phyloP scores from a whole-genome alignment of 805 yeast genomes.

The Wickerhamiella brachini region DNA sequence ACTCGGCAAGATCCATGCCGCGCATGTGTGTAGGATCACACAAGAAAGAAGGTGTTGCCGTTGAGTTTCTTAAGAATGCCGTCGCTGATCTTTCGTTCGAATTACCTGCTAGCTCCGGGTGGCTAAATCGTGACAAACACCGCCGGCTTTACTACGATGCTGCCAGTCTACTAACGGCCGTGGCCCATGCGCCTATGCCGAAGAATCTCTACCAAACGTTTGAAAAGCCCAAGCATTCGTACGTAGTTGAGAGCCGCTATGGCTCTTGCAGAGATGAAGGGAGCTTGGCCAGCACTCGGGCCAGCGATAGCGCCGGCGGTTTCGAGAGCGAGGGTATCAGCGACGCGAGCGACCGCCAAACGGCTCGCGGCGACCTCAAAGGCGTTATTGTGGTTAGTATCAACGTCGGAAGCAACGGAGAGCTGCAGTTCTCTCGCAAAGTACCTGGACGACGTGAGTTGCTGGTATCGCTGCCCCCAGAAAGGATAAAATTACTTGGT shows the following conservation, averaged over 20 bases:
- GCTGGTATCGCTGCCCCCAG: not conserved
- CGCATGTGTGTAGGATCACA: not conserved
- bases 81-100: not conserved
- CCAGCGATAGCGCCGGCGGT: too few relatives aligned
- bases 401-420: not conserved
- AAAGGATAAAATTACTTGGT: not conserved
- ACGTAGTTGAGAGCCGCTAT: not conserved
- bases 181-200: not conserved
- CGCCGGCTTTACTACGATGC: not conserved
- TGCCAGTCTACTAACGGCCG: not conserved
- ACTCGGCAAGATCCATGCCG: not conserved
- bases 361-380: not conserved
- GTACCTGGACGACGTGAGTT: not conserved
- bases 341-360: too few relatives aligned
- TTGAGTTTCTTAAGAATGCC: not conserved
- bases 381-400: not conserved
- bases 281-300: too few relatives aligned
- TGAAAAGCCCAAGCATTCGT: slow-evolving; percentile 1
- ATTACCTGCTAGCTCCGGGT: not conserved
- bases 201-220: not conserved
- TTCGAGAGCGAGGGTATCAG: too few relatives aligned
- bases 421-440: not conserved
- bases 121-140: not conserved
- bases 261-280: too few relatives aligned
- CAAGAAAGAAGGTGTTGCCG: not conserved